Conservation (phyloP, 768 basidiomycete genomes). For the Boletus insuetus region DNA sequence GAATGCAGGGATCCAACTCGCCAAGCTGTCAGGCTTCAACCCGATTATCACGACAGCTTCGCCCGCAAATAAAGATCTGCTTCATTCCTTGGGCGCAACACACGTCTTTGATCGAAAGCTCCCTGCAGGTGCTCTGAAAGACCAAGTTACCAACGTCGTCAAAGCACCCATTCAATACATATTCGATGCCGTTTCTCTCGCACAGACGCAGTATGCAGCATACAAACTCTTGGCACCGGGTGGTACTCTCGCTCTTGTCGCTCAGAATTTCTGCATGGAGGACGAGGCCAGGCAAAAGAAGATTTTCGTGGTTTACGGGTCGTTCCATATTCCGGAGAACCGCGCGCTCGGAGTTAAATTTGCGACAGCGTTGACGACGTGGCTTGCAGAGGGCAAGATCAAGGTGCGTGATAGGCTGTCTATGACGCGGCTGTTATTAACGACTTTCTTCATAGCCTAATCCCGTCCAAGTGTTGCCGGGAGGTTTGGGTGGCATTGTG, state of each 20-base stretch:
- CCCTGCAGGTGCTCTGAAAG: slow-evolving; percentile 7
- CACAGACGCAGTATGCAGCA: slow-evolving; percentile 31
- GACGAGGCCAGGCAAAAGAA: background rate
- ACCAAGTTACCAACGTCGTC: background rate
- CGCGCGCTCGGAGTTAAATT: slow-evolving; percentile 12
- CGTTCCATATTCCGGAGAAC: slow-evolving; percentile 4
- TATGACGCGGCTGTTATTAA: background rate
- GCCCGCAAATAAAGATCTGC: slow-evolving; percentile 24
- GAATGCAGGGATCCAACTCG: slow-evolving; percentile 31
- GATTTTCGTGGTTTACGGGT: slow-evolving; percentile 6
- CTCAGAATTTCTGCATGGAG: background rate
- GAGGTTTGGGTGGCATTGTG: slow-evolving; percentile 34
- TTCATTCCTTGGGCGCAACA: slow-evolving; percentile 36
- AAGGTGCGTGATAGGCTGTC: slow-evolving; percentile 6
- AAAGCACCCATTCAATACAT: background rate
- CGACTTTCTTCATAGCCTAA: slow-evolving; percentile 28
- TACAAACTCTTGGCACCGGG: slow-evolving; percentile 30
- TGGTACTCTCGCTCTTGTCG: slow-evolving; percentile 26
- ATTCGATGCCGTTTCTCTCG: slow-evolving; percentile 28
- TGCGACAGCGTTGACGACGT: slow-evolving; percentile 12
- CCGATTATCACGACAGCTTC: slow-evolving; percentile 40
- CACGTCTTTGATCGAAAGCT: slow-evolving; percentile 33
- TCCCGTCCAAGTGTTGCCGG: slow-evolving; percentile 36
- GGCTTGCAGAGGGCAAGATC: slow-evolving; percentile 19
- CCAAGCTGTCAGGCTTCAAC: slow-evolving; percentile 32